These are phyloP conservation scores for Beta macrorhiza DNA, from an alignment of 179 eudicot genomes.

Conservation along the genomic window DNA sequence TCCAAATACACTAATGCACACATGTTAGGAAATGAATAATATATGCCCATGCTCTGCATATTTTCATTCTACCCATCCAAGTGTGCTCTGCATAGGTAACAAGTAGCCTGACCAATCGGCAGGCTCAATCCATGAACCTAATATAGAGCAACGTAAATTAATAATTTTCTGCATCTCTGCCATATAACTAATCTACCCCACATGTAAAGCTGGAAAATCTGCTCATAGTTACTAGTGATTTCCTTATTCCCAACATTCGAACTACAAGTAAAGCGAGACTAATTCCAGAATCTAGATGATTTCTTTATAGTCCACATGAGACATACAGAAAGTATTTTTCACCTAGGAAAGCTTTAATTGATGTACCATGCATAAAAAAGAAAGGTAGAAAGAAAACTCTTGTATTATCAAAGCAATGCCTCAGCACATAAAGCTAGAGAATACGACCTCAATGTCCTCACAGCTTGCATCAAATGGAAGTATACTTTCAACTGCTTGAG, in stretches of 20 bases:
- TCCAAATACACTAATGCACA: too few relatives aligned
- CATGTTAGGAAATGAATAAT: background rate
- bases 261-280: background rate
- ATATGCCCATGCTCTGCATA: background rate
- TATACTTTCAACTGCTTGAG: slow-evolving; percentile 59
- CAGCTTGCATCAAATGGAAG: slow-evolving; percentile 92
- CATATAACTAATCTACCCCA: background rate
- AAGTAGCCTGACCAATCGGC: background rate
- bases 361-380: background rate
- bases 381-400: background rate
- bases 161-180: background rate
- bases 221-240: background rate
- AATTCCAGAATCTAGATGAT: background rate
- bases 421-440: background rate
- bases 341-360: background rate
- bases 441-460: slow-evolving; percentile 83
- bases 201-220: background rate
- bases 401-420: background rate
- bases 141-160: background rate
- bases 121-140: background rate
- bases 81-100: background rate
- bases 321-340: background rate
- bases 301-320: background rate
- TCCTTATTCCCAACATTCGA: background rate
- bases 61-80: background rate